Conservation (phyloP, 2,329 filamentous ascomycete genomes). For the Triangularia verruculosa region DNA sequence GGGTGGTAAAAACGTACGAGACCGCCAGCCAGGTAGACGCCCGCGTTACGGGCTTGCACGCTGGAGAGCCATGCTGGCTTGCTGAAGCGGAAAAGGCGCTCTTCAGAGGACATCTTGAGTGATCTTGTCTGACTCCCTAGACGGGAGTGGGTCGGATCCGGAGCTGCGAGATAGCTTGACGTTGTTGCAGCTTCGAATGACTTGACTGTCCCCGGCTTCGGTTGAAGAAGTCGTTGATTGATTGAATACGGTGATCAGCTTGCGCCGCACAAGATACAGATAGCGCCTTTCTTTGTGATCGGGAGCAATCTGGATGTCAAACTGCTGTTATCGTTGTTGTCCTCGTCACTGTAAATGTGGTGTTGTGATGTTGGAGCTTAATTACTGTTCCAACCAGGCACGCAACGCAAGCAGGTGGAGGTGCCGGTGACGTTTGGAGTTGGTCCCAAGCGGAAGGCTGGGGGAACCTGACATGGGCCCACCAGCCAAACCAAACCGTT, state of each 20-base stretch:
- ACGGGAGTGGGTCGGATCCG: background rate
- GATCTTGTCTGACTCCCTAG: background rate
- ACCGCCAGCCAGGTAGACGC: conserved; percentile 61
- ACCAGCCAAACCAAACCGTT: background rate
- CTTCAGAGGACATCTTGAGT: conserved; percentile 52
- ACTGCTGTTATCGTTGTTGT: background rate
- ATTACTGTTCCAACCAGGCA: background rate
- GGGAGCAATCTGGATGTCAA: background rate
- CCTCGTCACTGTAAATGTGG: background rate
- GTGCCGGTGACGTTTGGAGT: conserved; percentile 4
- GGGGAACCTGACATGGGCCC: background rate
- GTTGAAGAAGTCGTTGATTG: background rate
- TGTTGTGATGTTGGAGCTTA: background rate
- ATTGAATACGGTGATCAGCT: no score
- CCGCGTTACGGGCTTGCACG: conserved; percentile 60
- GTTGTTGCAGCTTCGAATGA: background rate
- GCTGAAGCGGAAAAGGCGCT: conserved; percentile 65
- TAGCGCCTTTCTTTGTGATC: background rate
- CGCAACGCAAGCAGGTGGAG: background rate
- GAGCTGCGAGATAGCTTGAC: background rate
- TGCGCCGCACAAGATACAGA: background rate
- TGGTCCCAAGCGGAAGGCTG: background rate
- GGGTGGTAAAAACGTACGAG: conserved; percentile 47
- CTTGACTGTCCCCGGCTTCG: background rate
- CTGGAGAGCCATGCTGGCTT: conserved; percentile 66